Conservation (phyloP, 1,284 basidiomycete species). For the Coniferiporia sulphurascens region DNA sequence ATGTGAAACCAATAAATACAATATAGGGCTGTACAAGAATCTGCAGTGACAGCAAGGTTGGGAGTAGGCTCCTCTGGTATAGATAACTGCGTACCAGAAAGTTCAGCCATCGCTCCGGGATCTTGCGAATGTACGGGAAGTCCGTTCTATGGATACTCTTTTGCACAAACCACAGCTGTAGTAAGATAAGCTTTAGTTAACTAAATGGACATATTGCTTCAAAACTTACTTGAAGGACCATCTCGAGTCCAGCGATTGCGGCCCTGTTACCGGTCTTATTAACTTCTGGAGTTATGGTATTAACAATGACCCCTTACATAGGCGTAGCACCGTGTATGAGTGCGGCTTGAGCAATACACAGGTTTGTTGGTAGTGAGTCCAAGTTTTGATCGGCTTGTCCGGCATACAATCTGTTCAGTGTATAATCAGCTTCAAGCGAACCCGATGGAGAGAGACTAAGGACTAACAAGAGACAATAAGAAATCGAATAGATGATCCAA, state of each 20-base stretch:
- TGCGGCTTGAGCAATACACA: constrained; percentile 47
- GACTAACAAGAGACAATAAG: constrained; percentile 46
- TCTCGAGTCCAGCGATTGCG: constrained; percentile 40
- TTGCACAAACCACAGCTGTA: constrained; percentile 23
- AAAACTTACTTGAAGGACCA: constrained; percentile 44
- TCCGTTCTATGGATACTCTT: constrained; percentile 11
- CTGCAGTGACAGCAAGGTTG: constrained; percentile 25
- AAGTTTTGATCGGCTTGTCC: constrained; percentile 24
- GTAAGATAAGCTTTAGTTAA: constrained; percentile 32
- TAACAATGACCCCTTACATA: constrained; percentile 36
- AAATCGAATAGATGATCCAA: constrained; percentile 50
- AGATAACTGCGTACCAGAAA: constrained; percentile 9
- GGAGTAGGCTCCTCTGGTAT: constrained; percentile 16
- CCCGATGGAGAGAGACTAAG: background rate
- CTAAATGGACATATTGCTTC: background rate
- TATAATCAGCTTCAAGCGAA: no score
- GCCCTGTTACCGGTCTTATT: constrained; percentile 33
- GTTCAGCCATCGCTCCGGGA: constrained; percentile 17
- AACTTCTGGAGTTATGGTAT: background rate
- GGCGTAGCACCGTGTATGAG: constrained; percentile 49
- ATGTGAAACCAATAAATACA: constrained; percentile 29
- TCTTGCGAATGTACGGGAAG: constrained; percentile 22
- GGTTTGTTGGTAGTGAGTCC: constrained; percentile 21
- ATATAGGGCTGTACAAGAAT: constrained; percentile 37
- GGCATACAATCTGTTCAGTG: constrained; percentile 33